Evolutionary conservation across 805 yeast species (phyloP), one percentile per base, ranked within the genome.

Genomic region (Vanderwaltozyma polyspora): DNA sequence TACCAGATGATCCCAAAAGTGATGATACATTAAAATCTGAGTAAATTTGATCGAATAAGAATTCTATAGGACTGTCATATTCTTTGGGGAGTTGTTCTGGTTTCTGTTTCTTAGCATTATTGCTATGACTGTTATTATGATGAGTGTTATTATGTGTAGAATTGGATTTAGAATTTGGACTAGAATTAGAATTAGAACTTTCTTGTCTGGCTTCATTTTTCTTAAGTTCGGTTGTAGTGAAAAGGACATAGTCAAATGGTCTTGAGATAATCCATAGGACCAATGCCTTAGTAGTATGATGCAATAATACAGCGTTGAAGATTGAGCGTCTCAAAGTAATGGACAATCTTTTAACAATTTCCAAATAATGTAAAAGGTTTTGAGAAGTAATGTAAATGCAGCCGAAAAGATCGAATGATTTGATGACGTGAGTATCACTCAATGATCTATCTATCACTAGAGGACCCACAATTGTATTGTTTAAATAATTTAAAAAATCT

Each of bases 181-280:
- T 7, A 21, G 10, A 10, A 21, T 21, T 7, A 8, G 23, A 21
- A 21, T 21, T 21, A 8, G 23, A 21, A 8, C 10, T 21, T 8
- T 7, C 7, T 21, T 7, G 23, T 7, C 10, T 7, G 10, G 10
- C 10, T 7, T 21, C 10, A 21, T 21, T 10, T 8, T 8, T 21
- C 10, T 21, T 10, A 21, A 21, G 10, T 8, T 21, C 10, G 10
- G 10, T 10, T 7, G 7, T 22, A 38, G 15, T 32, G 14, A 41
- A 45, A 31, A 49, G 52, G 15, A 65, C 33, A 38, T 59, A 71
- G 33, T 71, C 73, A 6, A 46, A 32, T 1, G 76, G 69, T 42
- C 70, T 60, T 17, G 71, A 57, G 25, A 62, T 41, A 2, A 68
- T 55, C 79, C 79, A 74, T 16, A 57, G 46, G 34, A 60, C 50